Conservation (phyloP, 2,329 filamentous ascomycete species). For the Beauveria medogensis region DNA sequence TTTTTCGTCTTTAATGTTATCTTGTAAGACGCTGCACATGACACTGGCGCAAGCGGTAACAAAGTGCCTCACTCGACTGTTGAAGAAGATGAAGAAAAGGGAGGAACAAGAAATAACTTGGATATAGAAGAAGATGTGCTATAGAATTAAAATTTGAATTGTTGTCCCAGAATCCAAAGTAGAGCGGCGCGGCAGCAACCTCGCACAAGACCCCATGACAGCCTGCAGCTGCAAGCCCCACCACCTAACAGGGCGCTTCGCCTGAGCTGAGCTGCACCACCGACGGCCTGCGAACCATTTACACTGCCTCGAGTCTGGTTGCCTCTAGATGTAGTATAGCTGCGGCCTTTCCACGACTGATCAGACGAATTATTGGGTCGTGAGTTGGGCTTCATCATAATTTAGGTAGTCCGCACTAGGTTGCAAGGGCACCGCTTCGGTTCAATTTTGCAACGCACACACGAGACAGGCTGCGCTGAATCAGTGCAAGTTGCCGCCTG, state of each 20-base stretch:
- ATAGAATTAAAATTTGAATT: too few species aligned
- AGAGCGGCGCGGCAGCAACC: too few species aligned
- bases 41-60: too few species aligned
- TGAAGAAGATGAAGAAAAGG: too few species aligned
- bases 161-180: too few species aligned
- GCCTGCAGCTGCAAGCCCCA: constrained; percentile 3
- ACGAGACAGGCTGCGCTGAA: neutral
- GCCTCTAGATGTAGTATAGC: neutral
- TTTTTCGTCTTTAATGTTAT: too few species aligned
- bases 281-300: neutral
- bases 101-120: too few species aligned
- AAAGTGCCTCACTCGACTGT: too few species aligned
- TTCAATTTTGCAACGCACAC: neutral
- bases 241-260: neutral
- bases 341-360: neutral
- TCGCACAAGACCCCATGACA: neutral
- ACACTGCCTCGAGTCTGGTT: neutral
- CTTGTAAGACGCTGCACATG: too few species aligned
- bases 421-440: neutral
- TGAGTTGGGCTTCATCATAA: neutral
- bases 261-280: neutral
- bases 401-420: neutral
- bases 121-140: too few species aligned
- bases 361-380: neutral
- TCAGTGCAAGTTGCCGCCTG: neutral